These are phyloP conservation scores for Mycena sp. DNA, from an alignment of 1,284 basidiomycete species.

Conservation along the genomic window DNA sequence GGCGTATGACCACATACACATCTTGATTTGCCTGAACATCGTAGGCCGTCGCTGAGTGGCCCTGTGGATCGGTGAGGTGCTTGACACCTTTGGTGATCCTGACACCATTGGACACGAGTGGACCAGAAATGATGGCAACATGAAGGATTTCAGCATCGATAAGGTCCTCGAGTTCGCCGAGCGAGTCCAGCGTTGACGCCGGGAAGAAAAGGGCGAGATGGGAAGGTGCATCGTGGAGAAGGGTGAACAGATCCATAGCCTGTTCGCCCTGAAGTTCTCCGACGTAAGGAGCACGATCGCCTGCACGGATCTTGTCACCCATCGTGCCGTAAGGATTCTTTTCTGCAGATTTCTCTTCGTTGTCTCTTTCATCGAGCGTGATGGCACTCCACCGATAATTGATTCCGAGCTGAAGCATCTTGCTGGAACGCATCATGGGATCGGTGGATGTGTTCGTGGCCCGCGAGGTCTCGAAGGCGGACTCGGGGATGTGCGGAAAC, in stretches of 20 bases:
- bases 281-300: constrained; percentile 2
- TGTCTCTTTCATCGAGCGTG: neutral
- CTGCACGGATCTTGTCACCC: constrained; percentile 4
- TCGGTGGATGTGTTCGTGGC: no score
- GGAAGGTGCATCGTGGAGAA: neutral
- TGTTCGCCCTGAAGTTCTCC: neutral
- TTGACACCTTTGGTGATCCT: neutral
- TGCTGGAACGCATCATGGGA: neutral
- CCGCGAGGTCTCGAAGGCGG: constrained; percentile 5
- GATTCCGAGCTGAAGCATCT: constrained; percentile 9
- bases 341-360: neutral
- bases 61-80: neutral
- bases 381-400: constrained; percentile 17
- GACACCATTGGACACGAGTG: no score
- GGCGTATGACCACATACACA: constrained; percentile 7
- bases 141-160: no score
- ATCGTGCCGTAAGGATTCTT: constrained; percentile 7
- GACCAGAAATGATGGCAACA: no score
- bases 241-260: neutral
- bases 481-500: constrained; percentile 6
- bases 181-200: no score
- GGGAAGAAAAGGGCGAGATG: neutral
- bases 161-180: no score
- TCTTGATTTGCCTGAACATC: neutral
- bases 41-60: neutral